A percentile compares a stretch with the other conserved stretches of the same genome.
Conservation (phyloP, 495 filamentous ascomycete species). For the Baudoinia panamericana region DNA sequence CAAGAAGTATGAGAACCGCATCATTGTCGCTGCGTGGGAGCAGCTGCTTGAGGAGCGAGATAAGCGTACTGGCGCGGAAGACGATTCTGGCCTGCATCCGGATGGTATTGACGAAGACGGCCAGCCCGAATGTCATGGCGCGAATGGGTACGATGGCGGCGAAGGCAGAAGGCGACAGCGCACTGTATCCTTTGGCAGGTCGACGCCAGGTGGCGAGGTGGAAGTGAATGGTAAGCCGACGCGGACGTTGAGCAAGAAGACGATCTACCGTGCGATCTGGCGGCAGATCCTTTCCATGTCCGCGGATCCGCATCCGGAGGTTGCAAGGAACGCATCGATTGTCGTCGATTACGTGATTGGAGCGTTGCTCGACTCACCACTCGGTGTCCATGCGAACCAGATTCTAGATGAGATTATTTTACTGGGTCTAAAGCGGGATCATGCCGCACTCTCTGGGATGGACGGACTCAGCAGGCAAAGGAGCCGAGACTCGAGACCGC, state of each 20-base stretch:
- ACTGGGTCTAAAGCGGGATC: constrained; percentile 26
- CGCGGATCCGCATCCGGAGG: constrained; percentile 88
- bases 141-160: background rate
- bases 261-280: constrained; percentile 84
- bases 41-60: constrained; percentile 77
- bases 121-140: background rate
- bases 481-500: constrained; percentile 30
- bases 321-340: constrained; percentile 66
- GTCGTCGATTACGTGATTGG: constrained; percentile 77
- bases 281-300: constrained; percentile 81
- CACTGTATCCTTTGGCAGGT: constrained; percentile 3
- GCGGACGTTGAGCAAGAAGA: constrained; percentile 54
- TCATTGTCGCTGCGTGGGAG: constrained; percentile 83
- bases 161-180: constrained; percentile 6
- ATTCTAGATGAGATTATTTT: constrained; percentile 51
- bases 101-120: background rate
- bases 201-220: background rate
- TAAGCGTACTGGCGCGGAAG: constrained; percentile 25
- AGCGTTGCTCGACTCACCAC: constrained; percentile 59
- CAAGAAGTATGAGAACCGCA: constrained; percentile 79
- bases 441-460: constrained; percentile 37
- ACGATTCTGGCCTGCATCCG: background rate
- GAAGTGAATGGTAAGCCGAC: background rate
- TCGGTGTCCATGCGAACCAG: constrained; percentile 53
- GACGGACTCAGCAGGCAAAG: constrained; percentile 25